Evolutionary conservation across 163 green algal species (phyloP).

Genomic region (Smithsoniella earleae): DNA sequence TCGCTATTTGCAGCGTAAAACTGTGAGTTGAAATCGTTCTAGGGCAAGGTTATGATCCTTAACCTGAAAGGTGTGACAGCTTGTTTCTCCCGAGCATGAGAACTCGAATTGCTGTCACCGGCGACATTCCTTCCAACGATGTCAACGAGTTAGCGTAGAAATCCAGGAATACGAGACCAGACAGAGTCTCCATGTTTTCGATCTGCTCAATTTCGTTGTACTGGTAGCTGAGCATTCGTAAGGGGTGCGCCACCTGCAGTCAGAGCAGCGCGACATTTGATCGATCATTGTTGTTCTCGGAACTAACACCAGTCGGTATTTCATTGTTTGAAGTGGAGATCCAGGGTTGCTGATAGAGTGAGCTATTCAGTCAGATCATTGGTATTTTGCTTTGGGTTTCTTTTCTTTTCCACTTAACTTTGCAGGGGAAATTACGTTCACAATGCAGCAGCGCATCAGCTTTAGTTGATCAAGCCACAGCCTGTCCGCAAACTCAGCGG

Average conservation of each 20-base stretch:
- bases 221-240: slow-evolving; percentile 29
- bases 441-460: slow-evolving; percentile 19
- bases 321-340: neutral
- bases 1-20: neutral
- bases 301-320: neutral
- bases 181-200: neutral
- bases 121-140: neutral
- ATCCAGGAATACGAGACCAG: slow-evolving; percentile 10
- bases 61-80: slow-evolving; percentile 15
- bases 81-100: slow-evolving; percentile 24
- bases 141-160: slow-evolving; percentile 26
- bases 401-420: neutral
- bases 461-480: slow-evolving; percentile 28
- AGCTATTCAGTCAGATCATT: neutral
- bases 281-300: neutral
- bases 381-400: neutral
- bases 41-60: neutral
- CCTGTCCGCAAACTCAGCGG: neutral
- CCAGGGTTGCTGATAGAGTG: neutral
- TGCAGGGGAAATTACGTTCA: neutral
- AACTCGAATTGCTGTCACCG: neutral
- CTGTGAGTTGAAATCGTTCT: neutral
- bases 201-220: slow-evolving; percentile 2
- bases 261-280: neutral
- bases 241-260: neutral